These are phyloP conservation scores for Corynespora cassiicola DNA, from an alignment of 2,329 filamentous ascomycete genomes.

Conservation along the genomic window DNA sequence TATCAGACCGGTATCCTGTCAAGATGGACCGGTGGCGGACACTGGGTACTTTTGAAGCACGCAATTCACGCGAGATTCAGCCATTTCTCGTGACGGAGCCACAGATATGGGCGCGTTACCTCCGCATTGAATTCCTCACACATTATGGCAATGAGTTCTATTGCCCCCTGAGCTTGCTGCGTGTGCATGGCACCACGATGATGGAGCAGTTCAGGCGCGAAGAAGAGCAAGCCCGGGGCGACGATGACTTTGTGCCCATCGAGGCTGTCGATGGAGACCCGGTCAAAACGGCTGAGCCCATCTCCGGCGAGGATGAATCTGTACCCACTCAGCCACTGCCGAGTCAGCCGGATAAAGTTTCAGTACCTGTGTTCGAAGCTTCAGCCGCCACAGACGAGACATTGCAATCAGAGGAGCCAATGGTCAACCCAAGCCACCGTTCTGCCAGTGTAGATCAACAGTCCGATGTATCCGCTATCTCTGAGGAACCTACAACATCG, in stretches of 20 bases:
- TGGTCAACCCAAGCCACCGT: not conserved
- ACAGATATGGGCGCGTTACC: slow-evolving; percentile 92
- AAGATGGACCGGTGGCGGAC: slow-evolving; percentile 92
- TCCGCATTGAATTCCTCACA: slow-evolving; percentile 87
- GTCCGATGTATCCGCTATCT: no score
- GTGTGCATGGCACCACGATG: slow-evolving; percentile 92
- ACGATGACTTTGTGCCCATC: slow-evolving; percentile 66
- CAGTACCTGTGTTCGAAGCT: slow-evolving; percentile 4
- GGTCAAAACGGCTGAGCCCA: slow-evolving; percentile 41
- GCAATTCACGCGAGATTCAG: slow-evolving; percentile 92
- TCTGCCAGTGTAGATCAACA: not conserved
- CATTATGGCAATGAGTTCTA: slow-evolving; percentile 98
- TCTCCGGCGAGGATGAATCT: slow-evolving; percentile 32
- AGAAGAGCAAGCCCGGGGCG: slow-evolving; percentile 67
- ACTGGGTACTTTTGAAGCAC: slow-evolving; percentile 85
- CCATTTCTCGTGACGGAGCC: slow-evolving; percentile 94
- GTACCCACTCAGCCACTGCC: slow-evolving; percentile 26
- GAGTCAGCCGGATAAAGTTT: slow-evolving; percentile 17
- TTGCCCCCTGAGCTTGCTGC: slow-evolving; percentile 87
- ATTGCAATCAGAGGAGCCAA: slow-evolving; percentile 1
- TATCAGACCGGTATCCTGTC: slow-evolving; percentile 92
- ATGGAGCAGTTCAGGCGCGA: slow-evolving; percentile 94
- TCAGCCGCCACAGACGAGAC: slow-evolving; percentile 4
- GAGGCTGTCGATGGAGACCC: slow-evolving; percentile 50
- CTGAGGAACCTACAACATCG: not conserved